Conservation (phyloP, 768 basidiomycete genomes). For the Podaxis pistillaris region DNA sequence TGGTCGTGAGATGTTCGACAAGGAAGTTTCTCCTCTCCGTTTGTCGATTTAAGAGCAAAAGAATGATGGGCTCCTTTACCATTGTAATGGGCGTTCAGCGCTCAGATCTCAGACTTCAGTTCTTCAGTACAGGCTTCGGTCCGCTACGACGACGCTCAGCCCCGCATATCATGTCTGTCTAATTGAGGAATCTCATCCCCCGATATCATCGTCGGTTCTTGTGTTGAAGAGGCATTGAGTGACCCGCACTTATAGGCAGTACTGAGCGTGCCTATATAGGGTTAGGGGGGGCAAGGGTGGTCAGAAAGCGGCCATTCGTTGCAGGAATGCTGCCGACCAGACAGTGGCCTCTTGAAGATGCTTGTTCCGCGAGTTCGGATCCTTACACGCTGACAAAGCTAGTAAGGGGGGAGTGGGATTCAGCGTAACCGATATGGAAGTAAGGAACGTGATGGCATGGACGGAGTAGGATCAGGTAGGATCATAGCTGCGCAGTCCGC, state of each 20-base stretch:
- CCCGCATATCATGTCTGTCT: neutral
- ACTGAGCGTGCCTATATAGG: too few species aligned
- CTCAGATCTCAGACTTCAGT: too few species aligned
- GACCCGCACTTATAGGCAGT: too few species aligned
- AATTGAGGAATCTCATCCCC: neutral
- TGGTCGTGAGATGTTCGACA: neutral
- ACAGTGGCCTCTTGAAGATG: neutral
- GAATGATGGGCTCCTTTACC: neutral
- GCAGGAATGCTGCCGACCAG: neutral
- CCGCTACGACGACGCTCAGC: neutral
- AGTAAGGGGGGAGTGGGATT: too few species aligned
- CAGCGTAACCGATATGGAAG: too few species aligned
- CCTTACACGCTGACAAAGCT: too few species aligned
- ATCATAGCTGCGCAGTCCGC: slow-evolving; percentile 3
- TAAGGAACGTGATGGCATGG: too few species aligned
- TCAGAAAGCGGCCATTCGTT: neutral
- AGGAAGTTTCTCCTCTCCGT: slow-evolving; percentile 2
- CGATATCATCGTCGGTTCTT: neutral
- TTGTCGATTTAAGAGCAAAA: neutral
- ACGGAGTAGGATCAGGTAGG: neutral
- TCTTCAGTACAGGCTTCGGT: neutral
- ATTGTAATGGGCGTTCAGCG: neutral
- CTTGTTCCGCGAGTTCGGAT: neutral
- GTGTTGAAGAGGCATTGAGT: neutral
- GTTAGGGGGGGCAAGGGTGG: neutral